Evolutionary conservation across 139 green algal genomes (phyloP).

Genomic region (Gonium pectorale): DNA sequence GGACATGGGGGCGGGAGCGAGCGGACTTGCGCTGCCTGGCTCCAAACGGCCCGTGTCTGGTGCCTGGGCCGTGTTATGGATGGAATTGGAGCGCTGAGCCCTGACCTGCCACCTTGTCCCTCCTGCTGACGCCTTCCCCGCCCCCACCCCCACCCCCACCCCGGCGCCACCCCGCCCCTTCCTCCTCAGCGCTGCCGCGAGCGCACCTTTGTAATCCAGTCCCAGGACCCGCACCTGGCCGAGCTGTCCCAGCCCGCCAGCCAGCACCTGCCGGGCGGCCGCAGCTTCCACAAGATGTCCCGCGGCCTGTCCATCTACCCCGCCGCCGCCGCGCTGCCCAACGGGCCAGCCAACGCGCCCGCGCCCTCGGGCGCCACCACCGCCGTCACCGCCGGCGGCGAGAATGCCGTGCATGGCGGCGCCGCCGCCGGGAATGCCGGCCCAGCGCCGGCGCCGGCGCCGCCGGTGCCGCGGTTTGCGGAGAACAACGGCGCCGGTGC

Average conservation of each 20-base stretch:
- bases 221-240: slow-evolving; percentile 6
- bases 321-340: not conserved
- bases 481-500: not conserved
- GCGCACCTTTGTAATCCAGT: not conserved
- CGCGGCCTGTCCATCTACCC: slow-evolving; percentile 3
- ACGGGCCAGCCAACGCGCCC: not conserved
- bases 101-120: too few relatives aligned
- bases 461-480: not conserved
- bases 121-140: too few relatives aligned
- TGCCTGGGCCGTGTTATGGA: too few relatives aligned
- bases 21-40: too few relatives aligned
- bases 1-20: not conserved
- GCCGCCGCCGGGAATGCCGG: not conserved
- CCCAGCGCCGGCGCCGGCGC: not conserved
- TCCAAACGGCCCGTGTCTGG: too few relatives aligned
- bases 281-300: slow-evolving; percentile 14
- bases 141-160: not conserved
- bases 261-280: too few relatives aligned
- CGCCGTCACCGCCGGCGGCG: not conserved
- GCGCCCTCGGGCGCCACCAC: not conserved
- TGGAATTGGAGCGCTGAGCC: too few relatives aligned
- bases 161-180: too few relatives aligned
- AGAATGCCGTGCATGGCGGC: not conserved
- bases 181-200: slow-evolving; percentile 11
- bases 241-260: slow-evolving; percentile 31